Evolutionary conservation across 2,329 filamentous ascomycete species (phyloP).

Genomic region (Colletotrichum chlorophyti): DNA sequence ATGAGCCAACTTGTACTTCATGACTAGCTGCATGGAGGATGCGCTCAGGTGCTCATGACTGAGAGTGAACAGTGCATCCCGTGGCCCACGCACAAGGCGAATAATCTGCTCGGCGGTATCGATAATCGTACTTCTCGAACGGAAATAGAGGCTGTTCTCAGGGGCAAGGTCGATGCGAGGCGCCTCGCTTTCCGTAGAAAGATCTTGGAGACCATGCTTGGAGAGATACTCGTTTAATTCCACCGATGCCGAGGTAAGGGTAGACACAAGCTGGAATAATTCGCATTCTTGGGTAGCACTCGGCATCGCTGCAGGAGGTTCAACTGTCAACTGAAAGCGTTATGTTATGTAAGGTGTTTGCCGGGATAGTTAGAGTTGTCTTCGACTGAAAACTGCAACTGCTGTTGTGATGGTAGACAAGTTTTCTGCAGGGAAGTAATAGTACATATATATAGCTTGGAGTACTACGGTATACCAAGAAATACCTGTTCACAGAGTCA

Average conservation of each 20-base stretch:
- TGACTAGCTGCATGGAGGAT: neutral
- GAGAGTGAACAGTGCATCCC: neutral
- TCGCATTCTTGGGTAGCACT: neutral
- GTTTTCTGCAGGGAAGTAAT: no score
- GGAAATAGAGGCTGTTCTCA: neutral
- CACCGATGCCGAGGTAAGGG: neutral
- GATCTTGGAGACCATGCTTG: neutral
- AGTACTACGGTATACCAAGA: no score
- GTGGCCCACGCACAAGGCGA: neutral
- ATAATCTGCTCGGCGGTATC: neutral
- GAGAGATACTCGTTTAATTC: neutral
- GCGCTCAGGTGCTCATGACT: conserved; percentile 10
- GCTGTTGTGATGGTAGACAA: no score
- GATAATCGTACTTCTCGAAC: neutral
- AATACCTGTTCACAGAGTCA: no score
- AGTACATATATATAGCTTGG: no score
- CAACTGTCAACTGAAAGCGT: no score
- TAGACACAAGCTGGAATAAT: neutral
- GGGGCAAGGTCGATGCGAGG: neutral
- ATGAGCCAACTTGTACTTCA: conserved; percentile 6
- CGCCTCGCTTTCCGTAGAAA: neutral
- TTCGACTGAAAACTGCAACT: no score
- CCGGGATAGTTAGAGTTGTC: no score
- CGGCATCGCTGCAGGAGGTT: neutral
- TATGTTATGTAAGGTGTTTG: no score